These are phyloP conservation scores for Kernera saxatilis DNA, from an alignment of 345 rosid species.

Conservation along the genomic window DNA sequence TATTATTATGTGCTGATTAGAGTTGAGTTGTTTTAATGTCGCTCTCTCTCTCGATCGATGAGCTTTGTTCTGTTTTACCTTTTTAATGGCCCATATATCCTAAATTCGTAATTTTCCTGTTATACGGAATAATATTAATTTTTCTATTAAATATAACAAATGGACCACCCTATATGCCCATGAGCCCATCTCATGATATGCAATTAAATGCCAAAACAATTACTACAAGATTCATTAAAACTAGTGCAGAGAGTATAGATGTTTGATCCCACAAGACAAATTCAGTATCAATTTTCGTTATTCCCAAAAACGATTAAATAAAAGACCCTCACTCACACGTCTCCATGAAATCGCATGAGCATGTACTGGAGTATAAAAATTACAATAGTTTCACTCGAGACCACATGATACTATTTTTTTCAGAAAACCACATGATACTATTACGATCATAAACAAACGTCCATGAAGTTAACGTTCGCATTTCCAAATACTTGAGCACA, in stretches of 20 bases:
- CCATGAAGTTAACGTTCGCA: background rate
- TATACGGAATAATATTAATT: background rate
- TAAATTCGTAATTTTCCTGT: background rate
- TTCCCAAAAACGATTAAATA: background rate
- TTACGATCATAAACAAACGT: too few relatives aligned
- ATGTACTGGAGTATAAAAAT: background rate
- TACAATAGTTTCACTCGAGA: background rate
- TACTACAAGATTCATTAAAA: slow-evolving; percentile 9
- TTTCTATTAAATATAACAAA: background rate
- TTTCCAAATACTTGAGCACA: background rate
- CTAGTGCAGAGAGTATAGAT: slow-evolving; percentile 18
- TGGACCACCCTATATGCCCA: slow-evolving; percentile 24
- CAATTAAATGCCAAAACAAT: slow-evolving; percentile 14
- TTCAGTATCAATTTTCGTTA: background rate
- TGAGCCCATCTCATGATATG: background rate
- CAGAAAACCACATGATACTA: too few relatives aligned
- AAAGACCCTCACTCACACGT: background rate
- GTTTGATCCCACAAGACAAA: slow-evolving; percentile 17
- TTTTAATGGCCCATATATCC: background rate
- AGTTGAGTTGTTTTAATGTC: background rate
- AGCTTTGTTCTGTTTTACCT: background rate
- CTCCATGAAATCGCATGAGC: background rate
- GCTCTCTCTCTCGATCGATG: background rate
- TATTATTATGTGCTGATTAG: background rate
- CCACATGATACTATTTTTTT: too few relatives aligned